These are phyloP conservation scores for Fusarium torulosum DNA, from an alignment of 2,329 filamentous ascomycete species.

Conservation along the genomic window DNA sequence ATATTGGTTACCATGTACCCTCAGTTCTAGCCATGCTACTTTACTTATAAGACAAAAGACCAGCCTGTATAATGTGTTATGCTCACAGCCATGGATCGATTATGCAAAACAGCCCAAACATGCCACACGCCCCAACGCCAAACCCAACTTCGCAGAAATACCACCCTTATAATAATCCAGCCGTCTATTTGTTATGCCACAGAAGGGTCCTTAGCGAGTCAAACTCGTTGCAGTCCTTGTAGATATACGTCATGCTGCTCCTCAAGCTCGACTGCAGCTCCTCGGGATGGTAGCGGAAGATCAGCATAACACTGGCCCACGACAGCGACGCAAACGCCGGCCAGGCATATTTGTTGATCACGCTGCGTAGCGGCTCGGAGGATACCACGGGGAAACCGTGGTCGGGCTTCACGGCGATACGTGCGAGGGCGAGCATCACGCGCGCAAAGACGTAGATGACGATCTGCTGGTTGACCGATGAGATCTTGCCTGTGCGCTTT, in stretches of 20 bases:
- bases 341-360: constrained; percentile 82
- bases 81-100: constrained; percentile 17
- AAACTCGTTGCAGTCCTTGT: constrained; percentile 89
- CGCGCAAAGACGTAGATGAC: constrained; percentile 98
- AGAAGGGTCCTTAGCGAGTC: constrained; percentile 86
- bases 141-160: constrained; percentile 25
- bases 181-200: constrained; percentile 79
- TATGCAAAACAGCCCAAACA: constrained; percentile 36
- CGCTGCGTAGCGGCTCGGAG: constrained; percentile 59
- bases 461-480: constrained; percentile 93
- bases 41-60: constrained; percentile 21
- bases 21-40: constrained; percentile 32
- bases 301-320: constrained; percentile 95
- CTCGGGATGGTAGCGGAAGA: constrained; percentile 93
- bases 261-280: constrained; percentile 90
- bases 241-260: constrained; percentile 98
- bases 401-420: constrained; percentile 79
- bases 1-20: constrained; percentile 20
- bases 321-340: constrained; percentile 90
- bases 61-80: constrained; percentile 16
- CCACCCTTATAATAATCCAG: neutral
- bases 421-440: constrained; percentile 85
- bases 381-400: constrained; percentile 65
- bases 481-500: constrained; percentile 74
- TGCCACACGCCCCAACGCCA: constrained; percentile 36